A percentile compares a stretch with the other conserved stretches of the same genome.
Evolutionary conservation across 306 rosid genomes (phyloP).

Genomic region (Senna siamea): DNA sequence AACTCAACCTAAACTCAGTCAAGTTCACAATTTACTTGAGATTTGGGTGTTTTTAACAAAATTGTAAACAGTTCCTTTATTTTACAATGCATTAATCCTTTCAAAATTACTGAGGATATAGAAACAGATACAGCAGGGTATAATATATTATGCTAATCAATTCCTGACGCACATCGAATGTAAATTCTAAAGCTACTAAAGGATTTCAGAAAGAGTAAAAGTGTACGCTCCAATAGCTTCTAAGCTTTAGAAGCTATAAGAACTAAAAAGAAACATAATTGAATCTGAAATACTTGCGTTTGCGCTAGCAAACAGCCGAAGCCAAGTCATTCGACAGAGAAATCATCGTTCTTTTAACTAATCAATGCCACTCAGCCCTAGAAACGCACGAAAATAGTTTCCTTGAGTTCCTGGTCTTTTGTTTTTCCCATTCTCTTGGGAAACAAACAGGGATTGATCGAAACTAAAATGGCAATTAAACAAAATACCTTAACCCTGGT

Average conservation of each 20-base stretch:
- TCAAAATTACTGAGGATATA: not conserved
- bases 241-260: not conserved
- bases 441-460: not conserved
- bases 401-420: not conserved
- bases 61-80: not conserved
- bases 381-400: not conserved
- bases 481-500: slow-evolving; percentile 65
- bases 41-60: not conserved
- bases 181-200: not conserved
- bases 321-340: not conserved
- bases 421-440: not conserved
- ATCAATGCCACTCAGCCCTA: not conserved
- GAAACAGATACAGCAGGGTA: not conserved
- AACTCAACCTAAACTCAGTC: not conserved
- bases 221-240: not conserved
- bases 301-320: not conserved
- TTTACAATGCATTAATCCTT: not conserved
- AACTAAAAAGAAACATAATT: not conserved
- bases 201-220: not conserved
- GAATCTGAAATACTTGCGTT: slow-evolving; percentile 9
- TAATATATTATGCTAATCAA: not conserved
- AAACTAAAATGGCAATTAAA: slow-evolving; percentile 15
- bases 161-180: not conserved
- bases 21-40: slow-evolving; percentile 1
- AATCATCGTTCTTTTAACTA: not conserved